A percentile compares a stretch with the other conserved stretches of the same genome.
phyloP scores from a whole-genome alignment of 768 basidiomycete species.

The Suillus subalutaceus region DNA sequence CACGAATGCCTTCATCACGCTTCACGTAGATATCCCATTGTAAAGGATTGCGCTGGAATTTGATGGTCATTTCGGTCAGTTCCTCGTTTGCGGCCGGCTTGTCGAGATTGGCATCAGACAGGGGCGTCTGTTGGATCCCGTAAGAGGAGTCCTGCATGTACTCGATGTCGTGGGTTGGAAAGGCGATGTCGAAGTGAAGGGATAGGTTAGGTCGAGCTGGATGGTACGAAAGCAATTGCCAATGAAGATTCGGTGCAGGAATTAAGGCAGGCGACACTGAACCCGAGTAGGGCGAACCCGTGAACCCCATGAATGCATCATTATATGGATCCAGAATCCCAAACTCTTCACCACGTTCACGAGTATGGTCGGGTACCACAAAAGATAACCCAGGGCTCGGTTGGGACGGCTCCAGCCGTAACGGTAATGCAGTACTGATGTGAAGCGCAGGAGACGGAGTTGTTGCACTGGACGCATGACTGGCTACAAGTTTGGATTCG shows the following conservation, averaged over 20 bases:
- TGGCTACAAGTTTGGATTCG: too few relatives aligned
- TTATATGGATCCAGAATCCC: too few relatives aligned
- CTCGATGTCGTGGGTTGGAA: conserved; percentile 38
- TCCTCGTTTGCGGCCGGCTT: conserved; percentile 46
- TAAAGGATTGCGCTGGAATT: conserved; percentile 37
- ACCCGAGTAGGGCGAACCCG: too few relatives aligned
- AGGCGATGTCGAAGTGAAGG: conserved; percentile 54
- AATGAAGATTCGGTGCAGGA: conserved; percentile 38
- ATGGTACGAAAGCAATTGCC: conserved; percentile 50
- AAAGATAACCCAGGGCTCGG: too few relatives aligned
- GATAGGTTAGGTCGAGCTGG: conserved; percentile 34
- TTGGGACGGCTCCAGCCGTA: too few relatives aligned
- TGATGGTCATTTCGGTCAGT: conserved; percentile 53
- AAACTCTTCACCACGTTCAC: too few relatives aligned
- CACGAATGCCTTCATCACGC: conserved; percentile 46
- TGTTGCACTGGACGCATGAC: too few relatives aligned
- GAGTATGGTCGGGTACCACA: too few relatives aligned
- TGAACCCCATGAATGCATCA: too few relatives aligned
- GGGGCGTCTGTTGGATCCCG: conserved; percentile 19
- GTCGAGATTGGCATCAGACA: conserved; percentile 41
- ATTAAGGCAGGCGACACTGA: too few relatives aligned
- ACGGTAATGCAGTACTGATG: too few relatives aligned
- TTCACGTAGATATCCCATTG: conserved; percentile 46
- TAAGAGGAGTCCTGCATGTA: conserved; percentile 20
- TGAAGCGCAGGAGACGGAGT: too few relatives aligned